These are phyloP conservation scores for Phytophthora citricola DNA, from an alignment of 352 stramenopile species.

Conservation along the genomic window DNA sequence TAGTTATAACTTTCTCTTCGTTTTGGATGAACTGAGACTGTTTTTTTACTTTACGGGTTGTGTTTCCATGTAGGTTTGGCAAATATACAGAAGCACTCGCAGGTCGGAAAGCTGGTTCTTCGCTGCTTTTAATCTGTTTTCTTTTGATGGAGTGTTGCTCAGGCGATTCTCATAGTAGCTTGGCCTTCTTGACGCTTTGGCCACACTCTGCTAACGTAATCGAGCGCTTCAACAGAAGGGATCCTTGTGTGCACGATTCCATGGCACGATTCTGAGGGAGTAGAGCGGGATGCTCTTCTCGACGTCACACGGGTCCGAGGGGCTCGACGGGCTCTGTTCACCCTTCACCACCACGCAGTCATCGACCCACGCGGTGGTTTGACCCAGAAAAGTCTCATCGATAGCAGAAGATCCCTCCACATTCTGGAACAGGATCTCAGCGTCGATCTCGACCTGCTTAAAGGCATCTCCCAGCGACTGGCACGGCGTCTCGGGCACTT, in stretches of 20 bases:
- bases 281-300: conserved; percentile 27
- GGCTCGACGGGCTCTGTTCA: conserved; percentile 22
- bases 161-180: conserved; percentile 28
- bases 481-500: conserved; percentile 9
- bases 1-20: no score
- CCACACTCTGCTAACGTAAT: conserved; percentile 27
- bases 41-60: conserved; percentile 39
- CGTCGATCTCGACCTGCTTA: conserved; percentile 26
- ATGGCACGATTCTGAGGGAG: conserved; percentile 20
- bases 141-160: conserved; percentile 10
- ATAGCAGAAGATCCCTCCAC: conserved; percentile 11
- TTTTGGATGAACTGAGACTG: background rate
- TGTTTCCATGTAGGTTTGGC: conserved; percentile 27
- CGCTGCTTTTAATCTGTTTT: conserved; percentile 20
- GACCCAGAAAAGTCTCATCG: conserved; percentile 24
- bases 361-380: conserved; percentile 33
- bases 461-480: conserved; percentile 21
- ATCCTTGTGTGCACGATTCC: conserved; percentile 15
- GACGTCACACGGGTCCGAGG: conserved; percentile 22
- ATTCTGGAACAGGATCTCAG: conserved; percentile 27
- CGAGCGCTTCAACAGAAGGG: conserved; percentile 31
- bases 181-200: conserved; percentile 28
- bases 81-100: conserved; percentile 40
- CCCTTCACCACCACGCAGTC: conserved; percentile 24
- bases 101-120: conserved; percentile 24